Percentiles rank a stretch among this genome's conserved stretches.
Evolutionary conservation across 441 rosid species (phyloP).

Genomic region (Theobroma grandiflorum): DNA sequence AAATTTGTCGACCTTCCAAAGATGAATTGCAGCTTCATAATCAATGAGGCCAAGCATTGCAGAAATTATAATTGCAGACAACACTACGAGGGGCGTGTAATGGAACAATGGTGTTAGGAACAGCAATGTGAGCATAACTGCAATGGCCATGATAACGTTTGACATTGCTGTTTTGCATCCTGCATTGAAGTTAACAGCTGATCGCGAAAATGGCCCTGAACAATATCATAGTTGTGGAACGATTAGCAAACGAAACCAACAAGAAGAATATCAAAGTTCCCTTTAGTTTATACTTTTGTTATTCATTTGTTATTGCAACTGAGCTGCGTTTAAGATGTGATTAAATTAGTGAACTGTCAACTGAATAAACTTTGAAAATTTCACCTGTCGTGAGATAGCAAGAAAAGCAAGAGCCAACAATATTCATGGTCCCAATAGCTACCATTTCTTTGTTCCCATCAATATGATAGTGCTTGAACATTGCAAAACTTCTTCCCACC

Average conservation of each 20-base stretch:
- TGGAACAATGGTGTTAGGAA: constrained; percentile 86
- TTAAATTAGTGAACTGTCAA: background rate
- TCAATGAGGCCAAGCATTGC: constrained; percentile 98
- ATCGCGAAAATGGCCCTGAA: constrained; percentile 92
- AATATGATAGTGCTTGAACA: constrained; percentile 92
- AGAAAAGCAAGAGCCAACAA: constrained; percentile 92
- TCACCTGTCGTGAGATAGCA: constrained; percentile 94
- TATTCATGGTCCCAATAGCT: constrained; percentile 94
- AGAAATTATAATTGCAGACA: constrained; percentile 81
- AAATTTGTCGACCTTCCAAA: constrained; percentile 87
- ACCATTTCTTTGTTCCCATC: constrained; percentile 99
- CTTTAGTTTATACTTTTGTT: too few species aligned
- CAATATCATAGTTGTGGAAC: background rate
- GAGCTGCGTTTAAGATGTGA: too few species aligned
- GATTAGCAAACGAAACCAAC: background rate
- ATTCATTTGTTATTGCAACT: too few species aligned
- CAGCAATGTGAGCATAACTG: constrained; percentile 80
- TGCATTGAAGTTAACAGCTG: constrained; percentile 96
- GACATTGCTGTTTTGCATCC: constrained; percentile 97
- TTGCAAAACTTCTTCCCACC: constrained; percentile 93
- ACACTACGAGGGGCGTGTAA: constrained; percentile 91
- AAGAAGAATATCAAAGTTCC: too few species aligned
- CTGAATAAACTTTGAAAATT: background rate
- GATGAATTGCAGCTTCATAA: constrained; percentile 82
- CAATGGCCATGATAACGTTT: constrained; percentile 87